Conservation (phyloP, 2,329 filamentous ascomycete species). For the Epicoccum nigrum region DNA sequence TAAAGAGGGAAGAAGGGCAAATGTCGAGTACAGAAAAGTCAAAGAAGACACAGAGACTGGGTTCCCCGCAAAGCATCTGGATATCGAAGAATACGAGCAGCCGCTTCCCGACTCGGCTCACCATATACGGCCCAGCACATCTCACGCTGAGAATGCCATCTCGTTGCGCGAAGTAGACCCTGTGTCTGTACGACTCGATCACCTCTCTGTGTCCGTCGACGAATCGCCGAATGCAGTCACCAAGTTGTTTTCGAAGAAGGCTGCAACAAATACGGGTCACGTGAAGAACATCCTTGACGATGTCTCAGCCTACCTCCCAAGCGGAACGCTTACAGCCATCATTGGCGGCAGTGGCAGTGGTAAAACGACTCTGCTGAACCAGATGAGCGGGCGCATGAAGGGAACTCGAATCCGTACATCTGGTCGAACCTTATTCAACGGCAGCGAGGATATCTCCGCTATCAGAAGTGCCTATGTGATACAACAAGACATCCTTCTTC, state of each 20-base stretch:
- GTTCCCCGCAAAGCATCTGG: conserved; percentile 7
- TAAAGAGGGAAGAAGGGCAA: conserved; percentile 16
- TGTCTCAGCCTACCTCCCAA: conserved; percentile 67
- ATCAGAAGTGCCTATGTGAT: conserved; percentile 73
- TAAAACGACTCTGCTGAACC: conserved; percentile 66
- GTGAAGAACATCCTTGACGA: conserved; percentile 63
- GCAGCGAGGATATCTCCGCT: conserved; percentile 53
- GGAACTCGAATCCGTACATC: conserved; percentile 58
- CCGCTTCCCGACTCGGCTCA: conserved; percentile 16
- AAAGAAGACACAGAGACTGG: conserved; percentile 2
- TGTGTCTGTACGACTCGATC: conserved; percentile 61
- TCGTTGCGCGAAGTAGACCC: conserved; percentile 60
- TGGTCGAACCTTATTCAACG: conserved; percentile 69
- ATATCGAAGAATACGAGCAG: conserved; percentile 17
- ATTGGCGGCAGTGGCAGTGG: conserved; percentile 76
- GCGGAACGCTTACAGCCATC: conserved; percentile 74
- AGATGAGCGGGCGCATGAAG: conserved; percentile 71
- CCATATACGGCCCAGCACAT: conserved; percentile 25
- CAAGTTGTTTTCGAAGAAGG: conserved; percentile 36
- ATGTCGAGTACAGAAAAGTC: conserved; percentile 7
- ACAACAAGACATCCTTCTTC: conserved; percentile 76
- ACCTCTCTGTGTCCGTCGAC: conserved; percentile 63
- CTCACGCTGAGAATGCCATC: conserved; percentile 39
- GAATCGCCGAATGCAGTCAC: conserved; percentile 55
- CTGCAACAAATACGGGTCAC: conserved; percentile 30